A percentile compares a stretch with the other conserved stretches of the same genome.
These are phyloP conservation scores for Biscogniauxia sp. DNA, from an alignment of 2,329 filamentous ascomycete genomes.

Conservation along the genomic window DNA sequence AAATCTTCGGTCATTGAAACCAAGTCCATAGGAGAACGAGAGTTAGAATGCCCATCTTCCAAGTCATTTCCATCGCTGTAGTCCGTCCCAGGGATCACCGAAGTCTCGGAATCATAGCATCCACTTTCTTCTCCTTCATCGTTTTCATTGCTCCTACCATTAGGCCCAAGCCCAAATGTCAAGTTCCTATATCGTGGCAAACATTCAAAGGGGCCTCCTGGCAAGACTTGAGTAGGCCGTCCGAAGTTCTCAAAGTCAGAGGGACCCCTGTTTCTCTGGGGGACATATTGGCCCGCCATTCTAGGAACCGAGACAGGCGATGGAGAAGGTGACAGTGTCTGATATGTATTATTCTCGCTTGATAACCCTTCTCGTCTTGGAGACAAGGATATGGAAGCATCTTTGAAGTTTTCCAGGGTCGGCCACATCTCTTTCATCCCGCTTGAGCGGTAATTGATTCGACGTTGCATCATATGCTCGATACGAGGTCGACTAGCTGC, in stretches of 20 bases:
- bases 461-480: conserved; percentile 3
- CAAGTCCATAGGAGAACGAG: not conserved
- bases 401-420: conserved; percentile 27
- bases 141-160: not conserved
- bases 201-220: not conserved
- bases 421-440: conserved; percentile 28
- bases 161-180: not conserved
- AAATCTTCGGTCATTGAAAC: no score
- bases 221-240: conserved; percentile 1
- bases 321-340: conserved; percentile 3
- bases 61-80: not conserved
- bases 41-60: not conserved
- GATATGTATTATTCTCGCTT: not conserved
- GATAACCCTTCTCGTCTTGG: conserved; percentile 1
- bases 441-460: conserved; percentile 8
- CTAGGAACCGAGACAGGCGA: not conserved
- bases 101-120: not conserved
- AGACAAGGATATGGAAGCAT: conserved; percentile 12
- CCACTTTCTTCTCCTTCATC: not conserved
- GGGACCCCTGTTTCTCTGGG: conserved; percentile 13
- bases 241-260: conserved; percentile 27
- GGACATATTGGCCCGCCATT: not conserved
- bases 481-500: not conserved
- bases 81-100: not conserved
- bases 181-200: not conserved